Percentiles rank a stretch among this genome's conserved stretches.
Conservation (phyloP, 768 basidiomycete genomes). For the Tubosaeta sp. region DNA sequence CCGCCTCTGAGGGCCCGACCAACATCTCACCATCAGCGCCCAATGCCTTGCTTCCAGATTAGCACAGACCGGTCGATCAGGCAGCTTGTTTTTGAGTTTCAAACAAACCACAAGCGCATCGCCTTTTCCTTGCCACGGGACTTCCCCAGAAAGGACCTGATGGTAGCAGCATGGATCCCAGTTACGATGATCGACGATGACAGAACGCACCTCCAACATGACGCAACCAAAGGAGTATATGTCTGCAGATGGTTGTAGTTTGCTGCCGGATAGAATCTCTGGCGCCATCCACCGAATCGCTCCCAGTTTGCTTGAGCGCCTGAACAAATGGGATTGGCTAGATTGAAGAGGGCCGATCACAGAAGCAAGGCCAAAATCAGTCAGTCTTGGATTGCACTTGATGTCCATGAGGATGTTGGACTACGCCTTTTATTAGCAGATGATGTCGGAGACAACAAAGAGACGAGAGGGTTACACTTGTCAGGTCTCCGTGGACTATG, state of each 20-base stretch:
- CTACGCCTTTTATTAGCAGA: background rate
- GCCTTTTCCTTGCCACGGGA: background rate
- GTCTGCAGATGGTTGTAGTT: background rate
- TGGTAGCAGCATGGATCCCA: background rate
- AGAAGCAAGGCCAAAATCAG: slow-evolving; percentile 1
- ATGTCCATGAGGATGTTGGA: background rate
- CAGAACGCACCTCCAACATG: background rate
- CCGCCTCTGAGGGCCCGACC: background rate
- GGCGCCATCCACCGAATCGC: background rate
- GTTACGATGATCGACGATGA: background rate
- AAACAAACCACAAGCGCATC: background rate
- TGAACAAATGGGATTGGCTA: background rate
- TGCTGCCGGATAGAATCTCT: background rate
- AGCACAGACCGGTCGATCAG: background rate
- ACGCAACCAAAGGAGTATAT: background rate
- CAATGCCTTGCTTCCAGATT: background rate
- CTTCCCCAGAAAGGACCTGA: background rate
- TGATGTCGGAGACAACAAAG: background rate
- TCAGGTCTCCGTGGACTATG: slow-evolving; percentile 1
- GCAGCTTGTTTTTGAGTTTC: background rate
- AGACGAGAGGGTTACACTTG: background rate
- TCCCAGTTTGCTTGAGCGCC: background rate
- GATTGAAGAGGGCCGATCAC: background rate
- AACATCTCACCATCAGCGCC: background rate
- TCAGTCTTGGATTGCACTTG: background rate